Percentiles rank a stretch among this genome's conserved stretches.
phyloP scores from a whole-genome alignment of 768 basidiomycete species.

The Mycena epipterygia region DNA sequence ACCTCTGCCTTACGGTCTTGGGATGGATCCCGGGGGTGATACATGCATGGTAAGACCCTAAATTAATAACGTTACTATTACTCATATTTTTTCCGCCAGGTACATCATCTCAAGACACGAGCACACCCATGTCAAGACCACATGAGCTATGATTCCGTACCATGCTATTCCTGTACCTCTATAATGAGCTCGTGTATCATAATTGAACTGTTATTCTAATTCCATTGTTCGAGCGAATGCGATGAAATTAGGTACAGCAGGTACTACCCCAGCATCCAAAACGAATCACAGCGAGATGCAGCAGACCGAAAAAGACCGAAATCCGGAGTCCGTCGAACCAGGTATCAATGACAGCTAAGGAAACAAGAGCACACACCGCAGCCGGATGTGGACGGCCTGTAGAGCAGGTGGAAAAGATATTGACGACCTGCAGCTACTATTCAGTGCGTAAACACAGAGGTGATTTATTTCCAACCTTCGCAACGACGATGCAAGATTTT shows the following conservation, averaged over 20 bases:
- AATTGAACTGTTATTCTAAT: not conserved
- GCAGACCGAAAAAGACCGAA: constrained; percentile 52
- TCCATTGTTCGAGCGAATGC: not conserved
- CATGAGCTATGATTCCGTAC: not conserved
- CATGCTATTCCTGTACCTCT: not conserved
- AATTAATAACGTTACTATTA: not conserved
- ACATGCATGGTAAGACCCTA: constrained; percentile 51
- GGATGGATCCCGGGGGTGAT: constrained; percentile 58
- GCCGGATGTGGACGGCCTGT: constrained; percentile 38
- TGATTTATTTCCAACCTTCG: constrained; percentile 13
- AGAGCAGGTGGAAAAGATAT: constrained; percentile 42
- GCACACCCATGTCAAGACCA: constrained; percentile 25
- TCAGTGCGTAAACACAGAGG: not conserved
- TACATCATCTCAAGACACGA: constrained; percentile 34
- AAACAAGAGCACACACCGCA: constrained; percentile 44
- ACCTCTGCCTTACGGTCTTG: constrained; percentile 52
- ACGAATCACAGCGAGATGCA: constrained; percentile 51
- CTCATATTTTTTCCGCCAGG: constrained; percentile 2
- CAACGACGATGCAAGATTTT: constrained; percentile 26
- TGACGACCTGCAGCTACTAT: constrained; percentile 33
- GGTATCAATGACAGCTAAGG: constrained; percentile 60
- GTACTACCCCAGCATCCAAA: constrained; percentile 28
- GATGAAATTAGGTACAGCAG: constrained; percentile 21
- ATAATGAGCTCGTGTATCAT: not conserved
- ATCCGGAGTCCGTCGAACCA: constrained; percentile 55